Conservation (phyloP, 2,329 filamentous ascomycete species). For the Daldinia sp. region DNA sequence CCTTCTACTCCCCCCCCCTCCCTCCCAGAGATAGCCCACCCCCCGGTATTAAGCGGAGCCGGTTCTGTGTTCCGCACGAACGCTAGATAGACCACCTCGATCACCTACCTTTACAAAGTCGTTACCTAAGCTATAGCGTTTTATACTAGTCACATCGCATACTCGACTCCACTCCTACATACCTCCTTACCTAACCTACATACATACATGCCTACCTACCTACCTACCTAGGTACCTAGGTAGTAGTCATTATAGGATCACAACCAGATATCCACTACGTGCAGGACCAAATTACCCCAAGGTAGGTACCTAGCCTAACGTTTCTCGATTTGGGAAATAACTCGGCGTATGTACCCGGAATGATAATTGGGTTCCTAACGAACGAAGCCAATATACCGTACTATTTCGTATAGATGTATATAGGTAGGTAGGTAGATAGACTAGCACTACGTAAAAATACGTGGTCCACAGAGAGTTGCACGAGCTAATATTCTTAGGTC, state of each 20-base stretch:
- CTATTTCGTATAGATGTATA: neutral
- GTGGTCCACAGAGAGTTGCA: neutral
- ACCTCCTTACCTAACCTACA: too few species aligned
- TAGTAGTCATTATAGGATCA: neutral
- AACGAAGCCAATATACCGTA: neutral
- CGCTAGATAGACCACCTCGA: neutral
- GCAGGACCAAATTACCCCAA: too few species aligned
- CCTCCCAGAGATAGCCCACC: too few species aligned
- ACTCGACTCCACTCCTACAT: neutral
- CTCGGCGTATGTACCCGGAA: neutral
- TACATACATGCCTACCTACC: too few species aligned
- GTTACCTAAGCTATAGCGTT: neutral
- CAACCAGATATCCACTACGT: neutral
- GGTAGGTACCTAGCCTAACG: too few species aligned
- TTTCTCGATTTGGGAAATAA: neutral
- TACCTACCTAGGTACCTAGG: too few species aligned
- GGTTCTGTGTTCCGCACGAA: neutral
- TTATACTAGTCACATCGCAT: neutral
- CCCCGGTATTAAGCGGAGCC: neutral
- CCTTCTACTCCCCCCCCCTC: too few species aligned
- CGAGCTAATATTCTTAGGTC: neutral
- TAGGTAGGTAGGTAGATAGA: neutral
- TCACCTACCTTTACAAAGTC: neutral
- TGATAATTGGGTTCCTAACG: neutral
- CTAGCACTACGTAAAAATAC: too few species aligned